Conservation (phyloP, 257 asterid species). For the Paulownia fortunei region DNA sequence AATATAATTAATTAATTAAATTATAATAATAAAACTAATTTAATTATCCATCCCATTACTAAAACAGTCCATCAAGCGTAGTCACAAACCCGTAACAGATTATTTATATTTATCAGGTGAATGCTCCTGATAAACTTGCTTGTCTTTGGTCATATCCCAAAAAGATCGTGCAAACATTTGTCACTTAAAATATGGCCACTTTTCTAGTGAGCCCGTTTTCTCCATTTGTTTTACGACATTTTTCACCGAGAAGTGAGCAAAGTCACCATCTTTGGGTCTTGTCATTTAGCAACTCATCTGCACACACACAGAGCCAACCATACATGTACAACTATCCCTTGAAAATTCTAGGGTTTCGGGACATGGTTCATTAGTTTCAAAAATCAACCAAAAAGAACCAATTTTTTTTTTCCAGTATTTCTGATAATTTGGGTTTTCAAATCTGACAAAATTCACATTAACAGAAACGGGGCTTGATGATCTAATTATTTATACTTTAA, state of each 20-base stretch:
- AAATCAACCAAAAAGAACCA: not conserved
- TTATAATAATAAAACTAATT: no score
- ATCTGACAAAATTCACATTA: not conserved
- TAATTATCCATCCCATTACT: no score
- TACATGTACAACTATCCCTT: conserved; percentile 27
- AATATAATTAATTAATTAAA: no score
- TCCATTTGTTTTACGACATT: conserved; percentile 23
- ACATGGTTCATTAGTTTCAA: not conserved
- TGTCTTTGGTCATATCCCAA: conserved; percentile 20
- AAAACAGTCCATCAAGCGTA: no score
- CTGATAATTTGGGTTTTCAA: not conserved
- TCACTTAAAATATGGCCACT: conserved; percentile 30
- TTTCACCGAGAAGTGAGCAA: conserved; percentile 43
- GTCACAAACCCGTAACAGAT: no score
- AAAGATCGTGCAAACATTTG: conserved; percentile 28
- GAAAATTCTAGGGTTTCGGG: conserved; percentile 20
- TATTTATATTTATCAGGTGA: not conserved
- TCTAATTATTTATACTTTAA: no score
- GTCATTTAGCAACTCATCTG: conserved; percentile 45
- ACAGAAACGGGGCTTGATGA: not conserved
- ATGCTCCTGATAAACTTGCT: not conserved
- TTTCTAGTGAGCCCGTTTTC: not conserved
- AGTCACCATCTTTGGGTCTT: conserved; percentile 52
- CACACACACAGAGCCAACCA: conserved; percentile 20
- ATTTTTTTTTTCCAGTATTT: not conserved